A percentile compares a stretch with the other conserved stretches of the same genome.
These are phyloP conservation scores for Pichia sp. DNA, from an alignment of 1,139 yeast species.

Conservation along the genomic window DNA sequence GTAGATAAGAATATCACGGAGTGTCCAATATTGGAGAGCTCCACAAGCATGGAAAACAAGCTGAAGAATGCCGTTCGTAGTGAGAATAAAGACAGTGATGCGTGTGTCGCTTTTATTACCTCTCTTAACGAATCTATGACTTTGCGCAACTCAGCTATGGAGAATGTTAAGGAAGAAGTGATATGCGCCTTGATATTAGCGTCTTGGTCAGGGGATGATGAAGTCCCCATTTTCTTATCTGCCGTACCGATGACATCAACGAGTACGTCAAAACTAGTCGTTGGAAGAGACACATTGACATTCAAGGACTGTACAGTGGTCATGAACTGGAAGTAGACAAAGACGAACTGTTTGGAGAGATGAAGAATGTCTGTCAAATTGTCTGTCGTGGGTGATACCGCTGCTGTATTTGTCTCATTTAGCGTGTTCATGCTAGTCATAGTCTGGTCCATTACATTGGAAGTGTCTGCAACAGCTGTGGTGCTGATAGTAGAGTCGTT, in stretches of 20 bases:
- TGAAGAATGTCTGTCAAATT: no score
- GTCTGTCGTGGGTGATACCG: no score
- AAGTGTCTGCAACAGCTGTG: no score
- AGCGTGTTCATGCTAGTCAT: no score
- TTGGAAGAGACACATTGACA: conserved; percentile 3
- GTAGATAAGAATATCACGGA: no score
- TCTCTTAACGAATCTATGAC: conserved; percentile 16
- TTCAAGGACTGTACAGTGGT: conserved; percentile 9
- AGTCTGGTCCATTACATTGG: no score
- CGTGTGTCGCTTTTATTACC: conserved; percentile 11
- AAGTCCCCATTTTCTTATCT: conserved; percentile 10
- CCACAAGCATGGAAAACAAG: conserved; percentile 66
- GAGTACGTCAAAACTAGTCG: conserved; percentile 11
- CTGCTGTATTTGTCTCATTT: no score
- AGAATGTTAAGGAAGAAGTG: conserved; percentile 12
- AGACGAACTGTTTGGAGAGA: background rate
- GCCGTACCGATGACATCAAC: conserved; percentile 16
- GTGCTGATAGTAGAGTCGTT: no score
- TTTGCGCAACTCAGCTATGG: conserved; percentile 19
- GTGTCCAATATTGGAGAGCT: conserved; percentile 52
- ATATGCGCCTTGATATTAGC: conserved; percentile 11
- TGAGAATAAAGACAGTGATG: conserved; percentile 5
- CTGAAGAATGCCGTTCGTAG: conserved; percentile 62
- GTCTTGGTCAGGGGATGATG: background rate
- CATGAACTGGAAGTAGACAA: background rate